A percentile compares a stretch with the other conserved stretches of the same genome.
These are phyloP conservation scores for Dipodascus geniculatus DNA, from an alignment of 805 yeast genomes.

Conservation along the genomic window DNA sequence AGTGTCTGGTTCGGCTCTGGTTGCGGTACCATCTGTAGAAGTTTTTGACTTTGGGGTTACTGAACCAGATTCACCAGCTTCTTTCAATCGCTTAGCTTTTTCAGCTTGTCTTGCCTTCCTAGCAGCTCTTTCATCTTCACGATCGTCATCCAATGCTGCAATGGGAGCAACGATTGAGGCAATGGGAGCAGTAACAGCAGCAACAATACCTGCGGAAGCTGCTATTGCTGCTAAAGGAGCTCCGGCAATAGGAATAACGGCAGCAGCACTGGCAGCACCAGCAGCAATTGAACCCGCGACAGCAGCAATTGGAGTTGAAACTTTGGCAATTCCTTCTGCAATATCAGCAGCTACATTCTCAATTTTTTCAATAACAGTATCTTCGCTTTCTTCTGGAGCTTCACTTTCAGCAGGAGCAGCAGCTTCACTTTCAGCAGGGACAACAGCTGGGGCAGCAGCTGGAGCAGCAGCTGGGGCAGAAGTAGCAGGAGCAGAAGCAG, in stretches of 20 bases:
- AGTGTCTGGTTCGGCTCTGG: not conserved
- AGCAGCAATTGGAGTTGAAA: slow-evolving; percentile 3
- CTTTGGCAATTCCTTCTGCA: slow-evolving; percentile 1
- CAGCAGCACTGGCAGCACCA: slow-evolving; percentile 4
- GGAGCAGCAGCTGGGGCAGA: not conserved
- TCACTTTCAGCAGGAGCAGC: not conserved
- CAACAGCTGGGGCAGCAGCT: not conserved
- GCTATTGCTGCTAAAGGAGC: slow-evolving; percentile 1
- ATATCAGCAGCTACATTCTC: not conserved
- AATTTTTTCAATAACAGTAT: not conserved
- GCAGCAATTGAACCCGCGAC: slow-evolving; percentile 2
- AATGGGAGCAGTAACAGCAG: not conserved
- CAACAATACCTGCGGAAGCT: slow-evolving; percentile 2
- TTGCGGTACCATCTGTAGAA: not conserved
- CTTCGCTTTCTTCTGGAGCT: not conserved
- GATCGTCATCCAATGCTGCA: not conserved
- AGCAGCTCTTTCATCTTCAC: not conserved
- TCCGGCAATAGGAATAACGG: slow-evolving; percentile 2
- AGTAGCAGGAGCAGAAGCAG: not conserved
- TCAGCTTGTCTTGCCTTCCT: not conserved
- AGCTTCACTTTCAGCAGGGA: slow-evolving; percentile 4
- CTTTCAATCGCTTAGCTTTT: not conserved
- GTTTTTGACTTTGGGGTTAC: not conserved
- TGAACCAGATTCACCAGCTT: not conserved
- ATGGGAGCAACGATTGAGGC: not conserved